Evolutionary conservation across 805 yeast species (phyloP), one percentile per base, ranked within the genome.

Genomic region (Diddensiella caesifluorescens): DNA sequence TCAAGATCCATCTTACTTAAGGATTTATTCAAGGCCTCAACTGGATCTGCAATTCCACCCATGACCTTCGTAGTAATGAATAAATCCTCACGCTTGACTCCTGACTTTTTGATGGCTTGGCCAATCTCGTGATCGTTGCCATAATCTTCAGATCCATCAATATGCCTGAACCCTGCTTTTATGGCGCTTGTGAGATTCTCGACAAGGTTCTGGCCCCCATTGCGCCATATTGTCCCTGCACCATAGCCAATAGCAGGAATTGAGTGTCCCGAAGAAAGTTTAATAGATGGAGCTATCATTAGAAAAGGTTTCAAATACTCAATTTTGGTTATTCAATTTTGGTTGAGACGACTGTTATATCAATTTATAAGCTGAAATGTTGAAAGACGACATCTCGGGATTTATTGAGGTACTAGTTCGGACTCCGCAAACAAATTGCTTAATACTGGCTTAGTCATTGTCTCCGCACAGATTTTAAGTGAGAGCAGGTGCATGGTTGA

Each of bases 61-160:
- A 55, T 60, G 31, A 80, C 61, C 63, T 80, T 80, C 43, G 86
- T 78, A 39, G 84, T 78, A 45, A 80, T 62, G 49, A 75, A 80
- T 13, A 81, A 40, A 36, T 80, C 76, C 42, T 63, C 62, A 55
- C 84, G 56, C 61, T 64, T 59, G 27, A 66, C 51, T 22, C 62
- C 70, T 18, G 64, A 51, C 35, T 64, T 69, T 18, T 54, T 49
- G 39, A 80, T 73, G 27, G 65, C 64, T 23, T 47, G 53, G 6
- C 92, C 87, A 10, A 80, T 80, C 49, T 73, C 79, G 13, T 61
- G 67, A 60, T 85, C 95, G 56, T 80, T 80, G 2, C 74, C 74
- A 59, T 84, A 83, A 47, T 72, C 68, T 58, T 75, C 75, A 2
- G 90, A 90, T 9, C 88, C 76, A 59, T 83, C 92, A 50, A 83